Base-by-base conservation (phyloP, 495 filamentous ascomycete species). In the Annulohypoxylon stygium region DNA sequence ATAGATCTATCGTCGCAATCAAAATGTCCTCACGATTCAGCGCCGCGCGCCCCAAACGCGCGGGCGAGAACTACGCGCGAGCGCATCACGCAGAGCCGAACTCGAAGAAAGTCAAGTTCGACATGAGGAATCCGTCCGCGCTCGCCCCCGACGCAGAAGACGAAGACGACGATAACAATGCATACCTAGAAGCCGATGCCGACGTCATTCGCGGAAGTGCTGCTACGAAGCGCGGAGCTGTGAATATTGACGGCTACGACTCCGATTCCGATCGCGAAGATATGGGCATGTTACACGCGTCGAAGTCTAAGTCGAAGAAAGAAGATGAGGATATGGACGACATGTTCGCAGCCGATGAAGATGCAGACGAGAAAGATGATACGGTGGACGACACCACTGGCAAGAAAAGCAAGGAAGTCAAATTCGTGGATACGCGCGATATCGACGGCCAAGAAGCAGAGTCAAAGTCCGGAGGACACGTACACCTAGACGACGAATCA, bases 161-260 rank as follows among this genome's bases (percentile, higher is more conserved):
- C 67, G 93, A 95, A 36, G 77, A 77, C 2, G 81, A 81, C 4
- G 75, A 77, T 5, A 75, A 75, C 23, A 93, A 92, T 3, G 87
- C 93, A 23, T 88, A 97, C 14, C 67, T 78, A 0, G 74, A 75
- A 36, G 76, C 69, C 6, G 95, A 97, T 43, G 93, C 93, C 11
- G 96, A 98, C 75, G 94, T 97, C 59, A 97, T 98, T 68, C 95
- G 95, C 41, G 90, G 89, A n/a, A 85, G 90, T 14, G 92, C 90
- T 0, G 89, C 91, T 50, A 90, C 92, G 0, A 97, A 97, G 75
- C 93, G 96, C 64, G 92, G 93, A 74, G 96, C 94, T 2, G 90
- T 99, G 36, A 97, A 98, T 70, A 89, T 99, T 33, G 96, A 98
- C 75, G 96, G 97, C 2, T 98, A 98, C 82, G 95, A 98, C 61